A percentile compares a stretch with the other conserved stretches of the same genome.
Evolutionary conservation across 192 early-diverging fungal genomes (phyloP).

Genomic region (Coemansia reversa): DNA sequence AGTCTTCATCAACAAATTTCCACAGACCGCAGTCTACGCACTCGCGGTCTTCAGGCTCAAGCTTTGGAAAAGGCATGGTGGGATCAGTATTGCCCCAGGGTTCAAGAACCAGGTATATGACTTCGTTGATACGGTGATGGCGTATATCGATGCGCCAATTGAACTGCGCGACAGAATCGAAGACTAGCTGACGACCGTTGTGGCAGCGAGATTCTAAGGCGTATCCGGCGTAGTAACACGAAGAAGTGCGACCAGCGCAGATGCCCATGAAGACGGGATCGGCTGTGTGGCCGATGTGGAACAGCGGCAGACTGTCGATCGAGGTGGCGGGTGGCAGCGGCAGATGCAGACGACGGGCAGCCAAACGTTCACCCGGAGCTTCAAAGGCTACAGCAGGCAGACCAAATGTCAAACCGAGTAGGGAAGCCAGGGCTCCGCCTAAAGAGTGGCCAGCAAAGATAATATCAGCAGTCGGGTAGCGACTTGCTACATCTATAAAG

Average conservation of each 20-base stretch:
- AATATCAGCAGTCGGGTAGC: constrained; percentile 69
- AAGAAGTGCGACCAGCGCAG: constrained; percentile 65
- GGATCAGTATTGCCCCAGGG: constrained; percentile 47
- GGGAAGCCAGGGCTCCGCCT: constrained; percentile 69
- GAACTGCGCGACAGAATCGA: constrained; percentile 65
- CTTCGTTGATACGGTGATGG: constrained; percentile 75
- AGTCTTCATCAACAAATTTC: constrained; percentile 61
- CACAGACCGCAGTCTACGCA: constrained; percentile 81
- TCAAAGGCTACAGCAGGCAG: constrained; percentile 81
- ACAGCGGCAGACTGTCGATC: constrained; percentile 72
- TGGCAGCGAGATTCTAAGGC: constrained; percentile 85
- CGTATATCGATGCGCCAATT: constrained; percentile 71
- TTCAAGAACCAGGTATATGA: constrained; percentile 65
- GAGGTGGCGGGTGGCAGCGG: constrained; percentile 57
- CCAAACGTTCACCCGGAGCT: constrained; percentile 78
- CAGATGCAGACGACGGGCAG: constrained; percentile 78
- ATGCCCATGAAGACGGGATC: constrained; percentile 90
- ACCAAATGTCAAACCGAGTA: constrained; percentile 82
- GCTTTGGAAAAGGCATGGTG: constrained; percentile 33
- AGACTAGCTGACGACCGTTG: constrained; percentile 66
- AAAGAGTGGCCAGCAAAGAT: constrained; percentile 90
- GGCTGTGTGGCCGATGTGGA: constrained; percentile 85
- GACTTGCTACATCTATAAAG: constrained; percentile 59
- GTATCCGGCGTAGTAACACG: constrained; percentile 71
- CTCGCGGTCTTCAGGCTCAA: constrained; percentile 44